These are phyloP conservation scores for Kazachstania africana DNA, from an alignment of 805 yeast genomes.

Conservation along the genomic window DNA sequence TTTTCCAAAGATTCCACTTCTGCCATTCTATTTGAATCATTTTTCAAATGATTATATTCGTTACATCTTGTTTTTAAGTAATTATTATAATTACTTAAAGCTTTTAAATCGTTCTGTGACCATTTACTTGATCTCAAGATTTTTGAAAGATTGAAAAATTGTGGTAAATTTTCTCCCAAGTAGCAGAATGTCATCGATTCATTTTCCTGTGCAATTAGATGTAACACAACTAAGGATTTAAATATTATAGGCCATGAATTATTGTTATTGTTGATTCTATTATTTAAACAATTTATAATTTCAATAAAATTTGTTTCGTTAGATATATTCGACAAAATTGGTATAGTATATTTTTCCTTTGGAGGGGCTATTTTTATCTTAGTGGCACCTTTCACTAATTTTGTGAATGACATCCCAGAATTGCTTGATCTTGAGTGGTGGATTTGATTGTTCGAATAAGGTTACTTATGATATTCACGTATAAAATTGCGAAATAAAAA, in stretches of 20 bases:
- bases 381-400: conserved; percentile 69
- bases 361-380: conserved; percentile 88
- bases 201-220: conserved; percentile 75
- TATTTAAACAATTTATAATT: conserved; percentile 52
- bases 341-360: conserved; percentile 89
- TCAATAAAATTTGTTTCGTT: conserved; percentile 40
- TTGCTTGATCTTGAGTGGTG: no score
- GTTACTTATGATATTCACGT: background rate
- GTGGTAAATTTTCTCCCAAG: conserved; percentile 34
- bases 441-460: no score
- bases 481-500: background rate
- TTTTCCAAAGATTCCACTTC: conserved; percentile 72
- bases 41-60: conserved; percentile 38
- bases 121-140: conserved; percentile 20
- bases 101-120: conserved; percentile 37
- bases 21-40: conserved; percentile 27
- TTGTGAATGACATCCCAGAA: no score
- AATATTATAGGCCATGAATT: conserved; percentile 80
- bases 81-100: conserved; percentile 54
- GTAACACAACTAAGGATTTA: conserved; percentile 75
- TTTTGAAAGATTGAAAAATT: conserved; percentile 34
- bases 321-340: conserved; percentile 47
- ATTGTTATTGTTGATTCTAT: conserved; percentile 59
- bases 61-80: conserved; percentile 59
- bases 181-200: conserved; percentile 30